phyloP scores from a whole-genome alignment of 257 asterid genomes.

The Capsicum pubescens region DNA sequence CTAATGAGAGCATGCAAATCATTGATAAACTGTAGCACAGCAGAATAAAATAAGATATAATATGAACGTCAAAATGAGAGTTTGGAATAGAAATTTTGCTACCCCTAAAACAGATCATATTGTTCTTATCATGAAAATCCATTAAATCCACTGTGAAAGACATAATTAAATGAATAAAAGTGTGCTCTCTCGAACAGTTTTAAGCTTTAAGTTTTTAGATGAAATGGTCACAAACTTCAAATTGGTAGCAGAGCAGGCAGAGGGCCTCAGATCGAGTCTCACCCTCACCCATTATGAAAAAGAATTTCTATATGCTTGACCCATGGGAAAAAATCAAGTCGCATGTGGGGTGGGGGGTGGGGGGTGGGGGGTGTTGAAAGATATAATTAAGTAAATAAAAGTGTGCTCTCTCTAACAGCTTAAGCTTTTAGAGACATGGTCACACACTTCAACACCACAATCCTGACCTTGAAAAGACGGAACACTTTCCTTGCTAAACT shows the following conservation, averaged over 20 bases:
- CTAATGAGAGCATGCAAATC: constrained; percentile 86
- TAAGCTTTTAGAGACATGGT: background rate
- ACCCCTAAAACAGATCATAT: background rate
- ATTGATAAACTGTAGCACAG: constrained; percentile 75
- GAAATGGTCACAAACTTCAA: background rate
- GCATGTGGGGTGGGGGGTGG: background rate
- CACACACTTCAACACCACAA: background rate
- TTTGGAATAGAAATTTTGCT: background rate
- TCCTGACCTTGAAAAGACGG: constrained; percentile 87
- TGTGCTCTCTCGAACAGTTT: background rate
- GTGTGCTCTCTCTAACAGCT: background rate
- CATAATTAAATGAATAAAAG: background rate
- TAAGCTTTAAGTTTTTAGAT: background rate
- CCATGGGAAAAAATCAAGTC: background rate
- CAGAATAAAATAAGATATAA: background rate
- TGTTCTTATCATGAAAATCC: background rate
- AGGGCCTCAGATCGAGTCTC: background rate
- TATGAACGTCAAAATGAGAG: background rate
- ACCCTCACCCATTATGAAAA: background rate
- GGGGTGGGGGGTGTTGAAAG: background rate
- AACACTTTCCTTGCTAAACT: constrained; percentile 95
- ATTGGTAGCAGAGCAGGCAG: background rate
- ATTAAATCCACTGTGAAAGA: background rate
- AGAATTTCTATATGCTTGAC: background rate
- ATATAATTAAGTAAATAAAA: background rate